A percentile compares a stretch with the other conserved stretches of the same genome.
phyloP scores from a whole-genome alignment of 306 rosid genomes.

The Acacia acuminata region DNA sequence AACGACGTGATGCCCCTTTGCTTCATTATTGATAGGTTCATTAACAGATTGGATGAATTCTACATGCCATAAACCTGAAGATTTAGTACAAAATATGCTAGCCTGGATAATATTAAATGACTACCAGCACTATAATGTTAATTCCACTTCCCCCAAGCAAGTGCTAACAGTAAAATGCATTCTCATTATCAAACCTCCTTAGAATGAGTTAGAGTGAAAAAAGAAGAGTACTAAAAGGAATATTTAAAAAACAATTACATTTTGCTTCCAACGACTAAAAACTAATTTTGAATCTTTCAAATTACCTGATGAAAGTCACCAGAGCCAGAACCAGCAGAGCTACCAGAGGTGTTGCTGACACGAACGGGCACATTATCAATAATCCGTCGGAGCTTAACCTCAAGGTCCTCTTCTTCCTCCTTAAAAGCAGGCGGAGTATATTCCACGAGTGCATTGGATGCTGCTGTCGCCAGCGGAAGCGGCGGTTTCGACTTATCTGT shows the following conservation, averaged over 20 bases:
- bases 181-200: neutral
- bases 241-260: neutral
- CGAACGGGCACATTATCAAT: slow-evolving; percentile 95
- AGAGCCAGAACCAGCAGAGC: slow-evolving; percentile 96
- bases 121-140: neutral
- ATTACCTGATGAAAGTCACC: slow-evolving; percentile 96
- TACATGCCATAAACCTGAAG: neutral
- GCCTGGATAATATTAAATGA: neutral
- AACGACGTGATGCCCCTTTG: neutral
- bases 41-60: neutral
- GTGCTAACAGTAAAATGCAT: neutral
- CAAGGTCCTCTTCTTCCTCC: slow-evolving; percentile 93
- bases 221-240: neutral
- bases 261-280: neutral
- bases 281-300: neutral
- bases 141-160: neutral
- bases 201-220: neutral
- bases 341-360: slow-evolving; percentile 92
- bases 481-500: slow-evolving; percentile 58
- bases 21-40: neutral
- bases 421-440: slow-evolving; percentile 63
- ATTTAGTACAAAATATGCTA: neutral
- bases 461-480: slow-evolving; percentile 34
- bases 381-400: slow-evolving; percentile 91
- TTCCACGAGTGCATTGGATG: slow-evolving; percentile 76